Conservation (phyloP, 768 basidiomycete genomes). For the Wakefieldia striispora region DNA sequence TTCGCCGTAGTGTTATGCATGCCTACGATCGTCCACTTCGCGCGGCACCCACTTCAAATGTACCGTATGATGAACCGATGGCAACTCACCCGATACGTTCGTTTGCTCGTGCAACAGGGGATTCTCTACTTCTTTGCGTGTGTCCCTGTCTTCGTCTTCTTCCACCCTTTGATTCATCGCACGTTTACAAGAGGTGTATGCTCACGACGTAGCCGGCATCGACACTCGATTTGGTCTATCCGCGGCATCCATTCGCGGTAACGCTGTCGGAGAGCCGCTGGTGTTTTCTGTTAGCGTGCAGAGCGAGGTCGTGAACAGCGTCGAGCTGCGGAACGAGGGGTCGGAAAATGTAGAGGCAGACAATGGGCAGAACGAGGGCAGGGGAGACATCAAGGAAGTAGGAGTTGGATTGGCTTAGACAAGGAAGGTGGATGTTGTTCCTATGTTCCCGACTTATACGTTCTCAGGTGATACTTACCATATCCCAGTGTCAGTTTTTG, state of each 20-base stretch:
- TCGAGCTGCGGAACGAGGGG: too few relatives aligned
- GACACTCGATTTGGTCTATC: neutral
- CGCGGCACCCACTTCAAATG: neutral
- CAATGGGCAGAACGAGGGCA: too few relatives aligned
- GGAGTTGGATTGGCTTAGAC: too few relatives aligned
- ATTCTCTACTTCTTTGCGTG: neutral
- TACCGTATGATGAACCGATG: neutral
- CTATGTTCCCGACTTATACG: too few relatives aligned
- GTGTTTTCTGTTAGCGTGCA: neutral
- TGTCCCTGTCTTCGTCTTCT: neutral
- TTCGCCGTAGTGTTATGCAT: neutral
- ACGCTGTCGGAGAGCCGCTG: too few relatives aligned
- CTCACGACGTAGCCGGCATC: neutral
- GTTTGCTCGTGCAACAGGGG: neutral
- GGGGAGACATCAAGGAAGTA: too few relatives aligned
- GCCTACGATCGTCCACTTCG: neutral
- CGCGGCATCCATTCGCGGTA: too few relatives aligned
- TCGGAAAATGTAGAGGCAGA: too few relatives aligned
- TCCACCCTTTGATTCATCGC: neutral
- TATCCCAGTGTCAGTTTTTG: too few relatives aligned
- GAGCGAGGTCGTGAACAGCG: neutral
- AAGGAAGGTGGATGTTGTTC: too few relatives aligned
- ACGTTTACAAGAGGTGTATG: neutral
- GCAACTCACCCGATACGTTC: neutral
- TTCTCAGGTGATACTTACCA: too few relatives aligned